These are phyloP conservation scores for Alternaria ventricosa DNA, from an alignment of 2,329 filamentous ascomycete species.

Conservation along the genomic window DNA sequence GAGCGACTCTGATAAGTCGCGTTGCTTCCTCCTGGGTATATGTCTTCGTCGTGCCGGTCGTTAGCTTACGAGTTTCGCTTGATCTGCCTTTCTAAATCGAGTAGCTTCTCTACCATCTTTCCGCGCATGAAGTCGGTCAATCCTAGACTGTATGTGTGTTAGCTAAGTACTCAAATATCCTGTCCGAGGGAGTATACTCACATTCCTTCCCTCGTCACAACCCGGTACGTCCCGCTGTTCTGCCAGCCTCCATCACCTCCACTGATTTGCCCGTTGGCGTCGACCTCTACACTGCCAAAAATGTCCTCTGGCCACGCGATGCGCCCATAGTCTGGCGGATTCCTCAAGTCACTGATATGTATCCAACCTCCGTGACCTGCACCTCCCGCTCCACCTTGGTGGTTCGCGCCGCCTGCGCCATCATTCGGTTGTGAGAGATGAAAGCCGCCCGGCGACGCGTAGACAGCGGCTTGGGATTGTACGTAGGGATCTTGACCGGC, in stretches of 20 bases:
- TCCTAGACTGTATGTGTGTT: slow-evolving; percentile 14
- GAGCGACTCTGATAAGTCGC: background rate
- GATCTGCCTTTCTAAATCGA: slow-evolving; percentile 28
- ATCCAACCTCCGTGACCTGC: slow-evolving; percentile 67
- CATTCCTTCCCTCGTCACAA: slow-evolving; percentile 67
- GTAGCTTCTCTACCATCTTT: slow-evolving; percentile 27
- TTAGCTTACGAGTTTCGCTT: slow-evolving; percentile 16
- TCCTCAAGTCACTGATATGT: slow-evolving; percentile 66
- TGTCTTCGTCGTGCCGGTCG: background rate
- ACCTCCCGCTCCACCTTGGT: slow-evolving; percentile 65
- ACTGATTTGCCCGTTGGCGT: slow-evolving; percentile 63
- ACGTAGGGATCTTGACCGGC: slow-evolving; percentile 64
- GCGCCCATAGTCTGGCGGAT: slow-evolving; percentile 68
- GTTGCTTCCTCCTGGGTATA: slow-evolving; percentile 3
- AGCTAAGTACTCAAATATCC: background rate
- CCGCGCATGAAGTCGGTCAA: slow-evolving; percentile 32
- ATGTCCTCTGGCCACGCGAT: slow-evolving; percentile 72
- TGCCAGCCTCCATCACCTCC: slow-evolving; percentile 65
- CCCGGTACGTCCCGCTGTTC: slow-evolving; percentile 66
- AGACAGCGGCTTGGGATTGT: slow-evolving; percentile 65
- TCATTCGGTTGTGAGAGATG: slow-evolving; percentile 57
- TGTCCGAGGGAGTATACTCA: slow-evolving; percentile 43
- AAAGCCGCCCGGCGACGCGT: slow-evolving; percentile 64
- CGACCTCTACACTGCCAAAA: slow-evolving; percentile 69
- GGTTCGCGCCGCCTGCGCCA: slow-evolving; percentile 62